Evolutionary conservation across 331 rosid genomes (phyloP), one percentile per base, ranked within the genome.

Genomic region (Quercus tomentella): DNA sequence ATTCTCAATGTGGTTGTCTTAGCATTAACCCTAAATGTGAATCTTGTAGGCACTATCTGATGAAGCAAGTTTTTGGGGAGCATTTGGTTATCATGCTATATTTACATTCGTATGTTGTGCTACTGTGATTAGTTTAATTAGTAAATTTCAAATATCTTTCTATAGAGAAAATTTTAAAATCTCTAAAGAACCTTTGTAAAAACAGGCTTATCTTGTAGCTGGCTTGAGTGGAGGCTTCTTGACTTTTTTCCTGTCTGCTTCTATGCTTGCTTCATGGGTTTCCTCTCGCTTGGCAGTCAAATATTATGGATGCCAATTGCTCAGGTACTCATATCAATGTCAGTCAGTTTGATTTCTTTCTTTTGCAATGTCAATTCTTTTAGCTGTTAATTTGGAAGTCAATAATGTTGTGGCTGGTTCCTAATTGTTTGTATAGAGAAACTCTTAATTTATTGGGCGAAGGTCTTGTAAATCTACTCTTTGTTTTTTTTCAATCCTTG

Each of bases 11-110:
- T 56, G 58, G 70, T 17, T 78, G 21, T 54, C 75, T 69, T 76
- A 79, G 23, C 41, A 60, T 52, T 86, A 57, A 80, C 80, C 62
- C 76, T 56, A 75, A 73, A 68, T 80, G 4, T 81, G 58, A 88
- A 82, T 75, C 66, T 79, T 82, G 81, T 90, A 96, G 99, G 92
- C 80, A 68, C 77, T 87, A 77, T 86, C 86, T 37, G 93, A 90
- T 79, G 98, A 91, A 87, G 96, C 98, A 63, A 88, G 93, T 81
- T 96, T 96, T 76, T 96, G 97, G 98, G 98, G 99, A 81, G 93
- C 97, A 72, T 93, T 93, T 86, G 99, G 97, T 55, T 89, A 90
- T 73, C 89, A 90, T 74, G 93, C 99, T 62, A 43, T 81, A 74
- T 33, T 86, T 37, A 88, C 98, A 76, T 20, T 79, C 93, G 99